phyloP scores from a whole-genome alignment of 768 basidiomycete genomes.

The Cyclocybe aegerita region DNA sequence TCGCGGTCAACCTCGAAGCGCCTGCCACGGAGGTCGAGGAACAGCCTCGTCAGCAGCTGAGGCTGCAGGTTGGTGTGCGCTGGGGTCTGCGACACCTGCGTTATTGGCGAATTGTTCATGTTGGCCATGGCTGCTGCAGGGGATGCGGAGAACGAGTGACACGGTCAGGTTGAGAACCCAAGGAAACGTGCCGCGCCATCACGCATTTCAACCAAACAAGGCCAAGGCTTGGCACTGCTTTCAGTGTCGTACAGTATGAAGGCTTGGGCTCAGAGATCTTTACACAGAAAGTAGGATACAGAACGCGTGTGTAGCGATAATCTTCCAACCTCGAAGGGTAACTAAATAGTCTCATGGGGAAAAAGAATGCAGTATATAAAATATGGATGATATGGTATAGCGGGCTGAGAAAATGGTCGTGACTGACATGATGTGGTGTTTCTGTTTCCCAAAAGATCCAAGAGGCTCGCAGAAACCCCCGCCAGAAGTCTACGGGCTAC shows the following conservation, averaged over 20 bases:
- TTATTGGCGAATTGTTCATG: slow-evolving; percentile 51
- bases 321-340: neutral
- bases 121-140: slow-evolving; percentile 32
- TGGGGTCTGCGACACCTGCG: slow-evolving; percentile 63
- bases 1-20: slow-evolving; percentile 96
- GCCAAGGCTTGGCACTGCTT: slow-evolving; percentile 4
- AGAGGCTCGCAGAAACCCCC: slow-evolving; percentile 9
- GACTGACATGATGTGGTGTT: slow-evolving; percentile 9
- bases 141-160: slow-evolving; percentile 2
- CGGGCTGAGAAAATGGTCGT: neutral
- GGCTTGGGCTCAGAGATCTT: too few relatives aligned
- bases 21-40: slow-evolving; percentile 87
- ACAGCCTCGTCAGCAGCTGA: slow-evolving; percentile 83
- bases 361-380: neutral
- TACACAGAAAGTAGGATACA: neutral
- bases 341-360: neutral
- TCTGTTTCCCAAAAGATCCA: slow-evolving; percentile 12
- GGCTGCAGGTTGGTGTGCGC: slow-evolving; percentile 76
- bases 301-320: neutral
- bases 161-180: slow-evolving; percentile 9
- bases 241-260: neutral
- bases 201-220: slow-evolving; percentile 26
- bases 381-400: slow-evolving; percentile 3
- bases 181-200: slow-evolving; percentile 14
- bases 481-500: slow-evolving; percentile 9